phyloP scores from a whole-genome alignment of 2,329 filamentous ascomycete genomes.

The Sporothrix globosa region DNA sequence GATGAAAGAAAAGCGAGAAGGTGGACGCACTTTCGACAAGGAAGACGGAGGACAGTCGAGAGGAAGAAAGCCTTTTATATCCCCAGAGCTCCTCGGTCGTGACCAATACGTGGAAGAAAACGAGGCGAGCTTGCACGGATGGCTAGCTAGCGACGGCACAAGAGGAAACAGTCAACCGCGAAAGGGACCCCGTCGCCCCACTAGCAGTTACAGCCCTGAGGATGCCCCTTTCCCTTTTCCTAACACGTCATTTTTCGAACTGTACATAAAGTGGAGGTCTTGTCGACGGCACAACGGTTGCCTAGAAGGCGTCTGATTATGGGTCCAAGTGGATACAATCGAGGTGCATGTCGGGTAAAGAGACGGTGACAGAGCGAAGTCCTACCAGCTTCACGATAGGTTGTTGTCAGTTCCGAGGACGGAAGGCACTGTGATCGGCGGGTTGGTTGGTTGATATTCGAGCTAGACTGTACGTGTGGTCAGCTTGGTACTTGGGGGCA shows the following conservation, averaged over 20 bases:
- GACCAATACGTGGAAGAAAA: background rate
- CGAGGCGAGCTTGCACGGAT: background rate
- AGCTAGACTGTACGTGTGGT: too few species aligned
- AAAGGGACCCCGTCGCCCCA: background rate
- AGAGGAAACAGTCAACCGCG: background rate
- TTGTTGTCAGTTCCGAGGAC: background rate
- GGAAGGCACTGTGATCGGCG: background rate
- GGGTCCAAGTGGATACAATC: background rate
- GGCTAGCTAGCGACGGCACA: background rate
- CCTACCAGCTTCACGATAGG: background rate
- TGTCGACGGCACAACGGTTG: too few species aligned
- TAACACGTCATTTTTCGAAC: too few species aligned
- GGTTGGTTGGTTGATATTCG: too few species aligned
- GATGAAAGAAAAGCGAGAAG: too few species aligned
- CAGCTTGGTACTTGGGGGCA: too few species aligned
- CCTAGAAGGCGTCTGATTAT: background rate
- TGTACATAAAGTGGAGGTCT: too few species aligned
- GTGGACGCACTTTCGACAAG: too few species aligned
- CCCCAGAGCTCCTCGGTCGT: background rate
- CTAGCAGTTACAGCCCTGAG: too few species aligned
- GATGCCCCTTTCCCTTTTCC: too few species aligned
- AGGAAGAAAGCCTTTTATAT: background rate
- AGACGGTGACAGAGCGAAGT: background rate
- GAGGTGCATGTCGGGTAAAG: background rate
- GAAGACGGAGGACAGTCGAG: too few species aligned